Conservation (phyloP, 257 asterid species). For the Solanum raphanifolium region DNA sequence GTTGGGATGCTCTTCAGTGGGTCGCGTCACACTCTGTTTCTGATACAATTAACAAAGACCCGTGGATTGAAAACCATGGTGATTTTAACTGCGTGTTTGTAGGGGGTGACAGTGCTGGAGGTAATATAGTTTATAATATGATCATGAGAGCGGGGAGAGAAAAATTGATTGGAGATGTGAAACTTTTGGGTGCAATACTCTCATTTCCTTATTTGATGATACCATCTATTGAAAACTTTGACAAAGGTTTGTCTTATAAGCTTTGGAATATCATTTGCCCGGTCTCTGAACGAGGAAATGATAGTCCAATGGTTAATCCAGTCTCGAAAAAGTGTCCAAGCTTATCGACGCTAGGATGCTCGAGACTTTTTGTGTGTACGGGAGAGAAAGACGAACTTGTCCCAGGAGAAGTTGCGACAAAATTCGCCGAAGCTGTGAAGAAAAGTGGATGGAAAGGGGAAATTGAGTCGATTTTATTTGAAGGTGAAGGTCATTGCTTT, state of each 20-base stretch:
- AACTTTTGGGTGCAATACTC: constrained; percentile 2
- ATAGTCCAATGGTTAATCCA: constrained; percentile 11
- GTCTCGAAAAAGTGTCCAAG: neutral
- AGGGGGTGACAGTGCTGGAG: constrained; percentile 27
- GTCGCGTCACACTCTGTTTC: constrained; percentile 6
- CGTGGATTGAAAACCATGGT: constrained; percentile 3
- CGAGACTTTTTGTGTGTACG: neutral
- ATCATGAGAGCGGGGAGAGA: constrained; percentile 1
- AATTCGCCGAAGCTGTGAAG: neutral
- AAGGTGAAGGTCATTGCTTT: constrained; percentile 18
- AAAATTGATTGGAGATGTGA: neutral
- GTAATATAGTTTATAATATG: constrained; percentile 13
- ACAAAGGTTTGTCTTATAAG: neutral
- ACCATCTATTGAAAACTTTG: neutral
- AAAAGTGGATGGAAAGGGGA: constrained; percentile 10
- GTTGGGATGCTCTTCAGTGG: constrained; percentile 27
- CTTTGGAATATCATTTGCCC: neutral
- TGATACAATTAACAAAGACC: neutral
- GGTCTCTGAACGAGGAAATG: neutral
- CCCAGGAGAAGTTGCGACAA: neutral
- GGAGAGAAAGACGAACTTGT: neutral
- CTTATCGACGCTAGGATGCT: neutral
- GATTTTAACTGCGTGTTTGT: neutral
- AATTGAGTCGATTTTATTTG: neutral
- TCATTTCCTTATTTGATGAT: constrained; percentile 4